Conservation (phyloP, 495 filamentous ascomycete genomes). For the Podospora appendiculata region DNA sequence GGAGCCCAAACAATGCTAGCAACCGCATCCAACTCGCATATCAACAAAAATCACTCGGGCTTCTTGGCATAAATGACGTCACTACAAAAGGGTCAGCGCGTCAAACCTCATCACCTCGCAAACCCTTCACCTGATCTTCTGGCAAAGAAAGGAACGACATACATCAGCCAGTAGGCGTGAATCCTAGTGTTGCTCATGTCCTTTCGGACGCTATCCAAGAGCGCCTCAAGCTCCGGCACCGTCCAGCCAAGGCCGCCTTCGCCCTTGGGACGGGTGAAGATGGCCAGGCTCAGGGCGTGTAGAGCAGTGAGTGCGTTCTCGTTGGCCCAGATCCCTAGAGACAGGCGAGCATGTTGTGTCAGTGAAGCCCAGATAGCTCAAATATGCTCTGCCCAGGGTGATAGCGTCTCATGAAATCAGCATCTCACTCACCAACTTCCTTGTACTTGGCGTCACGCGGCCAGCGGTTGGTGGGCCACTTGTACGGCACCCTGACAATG, state of each 20-base stretch:
- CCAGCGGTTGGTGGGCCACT: conserved; percentile 35
- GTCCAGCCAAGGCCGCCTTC: conserved; percentile 15
- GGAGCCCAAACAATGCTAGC: too few species aligned
- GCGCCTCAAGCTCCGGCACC: conserved; percentile 18
- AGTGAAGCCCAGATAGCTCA: not conserved
- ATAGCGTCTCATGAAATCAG: too few species aligned
- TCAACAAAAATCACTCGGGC: not conserved
- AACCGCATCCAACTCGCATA: too few species aligned
- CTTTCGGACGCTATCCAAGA: conserved; percentile 17
- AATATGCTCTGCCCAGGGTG: not conserved
- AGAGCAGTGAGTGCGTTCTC: conserved; percentile 29
- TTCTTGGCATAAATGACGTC: not conserved
- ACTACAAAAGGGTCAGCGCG: not conserved
- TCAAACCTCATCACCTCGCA: not conserved
- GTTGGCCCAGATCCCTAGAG: conserved; percentile 8
- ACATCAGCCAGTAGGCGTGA: not conserved
- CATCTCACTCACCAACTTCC: conserved; percentile 27
- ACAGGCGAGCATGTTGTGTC: not conserved
- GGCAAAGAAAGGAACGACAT: not conserved
- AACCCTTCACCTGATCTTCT: not conserved
- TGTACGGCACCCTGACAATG: not conserved
- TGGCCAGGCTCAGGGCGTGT: conserved; percentile 33
- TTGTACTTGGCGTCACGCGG: conserved; percentile 37
- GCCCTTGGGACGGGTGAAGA: conserved; percentile 14
- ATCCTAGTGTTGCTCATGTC: conserved; percentile 9